Conservation (phyloP, 31 red algal genomes). For the Pterothamnion heteromorphum region DNA sequence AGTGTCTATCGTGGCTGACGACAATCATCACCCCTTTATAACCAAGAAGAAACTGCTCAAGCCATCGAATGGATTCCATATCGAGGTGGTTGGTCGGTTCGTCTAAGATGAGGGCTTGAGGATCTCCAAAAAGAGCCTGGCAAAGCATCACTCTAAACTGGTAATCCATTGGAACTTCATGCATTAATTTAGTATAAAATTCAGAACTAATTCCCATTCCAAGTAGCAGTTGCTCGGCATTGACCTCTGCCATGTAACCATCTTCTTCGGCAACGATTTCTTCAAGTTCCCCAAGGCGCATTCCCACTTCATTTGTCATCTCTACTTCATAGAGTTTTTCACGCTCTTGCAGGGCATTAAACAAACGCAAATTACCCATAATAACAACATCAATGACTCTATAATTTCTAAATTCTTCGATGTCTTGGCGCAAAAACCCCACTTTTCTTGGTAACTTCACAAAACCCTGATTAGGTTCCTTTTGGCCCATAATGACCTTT, state of each 20-base stretch:
- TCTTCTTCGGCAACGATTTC: constrained; percentile 58
- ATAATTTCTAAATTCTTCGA: constrained; percentile 92
- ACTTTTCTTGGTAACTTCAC: constrained; percentile 68
- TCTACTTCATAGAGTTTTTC: no score
- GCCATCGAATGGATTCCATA: constrained; percentile 88
- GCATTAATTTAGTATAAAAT: constrained; percentile 77
- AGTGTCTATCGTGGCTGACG: constrained; percentile 93
- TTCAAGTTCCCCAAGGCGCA: constrained; percentile 73
- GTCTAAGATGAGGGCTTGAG: constrained; percentile 85
- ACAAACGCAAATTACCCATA: constrained; percentile 47
- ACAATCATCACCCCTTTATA: constrained; percentile 80
- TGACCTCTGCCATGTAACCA: constrained; percentile 71
- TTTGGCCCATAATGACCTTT: constrained; percentile 71
- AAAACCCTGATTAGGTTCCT: constrained; percentile 75
- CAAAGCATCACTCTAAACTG: constrained; percentile 93
- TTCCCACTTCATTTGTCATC: no score
- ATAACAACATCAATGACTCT: constrained; percentile 66
- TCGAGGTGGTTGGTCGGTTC: constrained; percentile 99
- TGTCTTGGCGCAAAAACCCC: constrained; percentile 91
- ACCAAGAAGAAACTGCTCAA: constrained; percentile 69
- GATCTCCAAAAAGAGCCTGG: constrained; percentile 88
- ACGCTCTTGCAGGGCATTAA: no score
- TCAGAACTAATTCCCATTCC: constrained; percentile 82
- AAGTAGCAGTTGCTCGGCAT: constrained; percentile 87
- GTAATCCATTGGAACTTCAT: constrained; percentile 88